Evolutionary conservation across 2,329 filamentous ascomycete genomes (phyloP).

Genomic region (Phialocephala subalpina): DNA sequence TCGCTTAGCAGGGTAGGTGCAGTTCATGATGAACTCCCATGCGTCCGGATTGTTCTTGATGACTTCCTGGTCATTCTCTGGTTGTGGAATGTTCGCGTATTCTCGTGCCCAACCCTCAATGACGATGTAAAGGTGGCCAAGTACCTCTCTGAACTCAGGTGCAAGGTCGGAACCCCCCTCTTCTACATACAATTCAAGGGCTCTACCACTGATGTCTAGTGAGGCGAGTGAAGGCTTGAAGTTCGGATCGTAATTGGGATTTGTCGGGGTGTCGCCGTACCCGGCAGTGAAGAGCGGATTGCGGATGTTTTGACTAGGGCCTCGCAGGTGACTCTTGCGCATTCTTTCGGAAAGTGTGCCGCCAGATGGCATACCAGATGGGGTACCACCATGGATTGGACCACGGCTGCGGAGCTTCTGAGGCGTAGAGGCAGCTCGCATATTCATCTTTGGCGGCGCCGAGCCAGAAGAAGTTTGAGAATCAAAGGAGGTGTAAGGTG

Average conservation of each 20-base stretch:
- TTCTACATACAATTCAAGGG: neutral
- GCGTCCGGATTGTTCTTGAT: conserved; percentile 38
- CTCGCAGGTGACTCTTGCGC: too few relatives aligned
- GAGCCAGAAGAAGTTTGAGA: neutral
- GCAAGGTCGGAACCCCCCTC: conserved; percentile 2
- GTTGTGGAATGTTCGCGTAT: conserved; percentile 36
- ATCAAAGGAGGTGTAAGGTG: neutral
- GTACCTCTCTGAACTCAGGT: conserved; percentile 24
- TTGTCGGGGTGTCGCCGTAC: neutral
- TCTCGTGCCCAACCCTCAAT: conserved; percentile 42
- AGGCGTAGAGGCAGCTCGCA: too few relatives aligned
- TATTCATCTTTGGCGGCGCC: neutral
- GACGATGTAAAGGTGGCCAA: conserved; percentile 33
- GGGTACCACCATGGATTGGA: too few relatives aligned
- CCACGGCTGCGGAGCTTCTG: too few relatives aligned
- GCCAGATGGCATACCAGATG: too few relatives aligned
- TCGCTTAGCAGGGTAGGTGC: conserved; percentile 38
- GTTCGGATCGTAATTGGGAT: neutral
- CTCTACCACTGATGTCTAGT: neutral
- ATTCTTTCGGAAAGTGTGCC: too few relatives aligned
- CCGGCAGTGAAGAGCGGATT: neutral
- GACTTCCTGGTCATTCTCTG: conserved; percentile 34
- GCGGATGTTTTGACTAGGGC: too few relatives aligned
- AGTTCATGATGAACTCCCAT: conserved; percentile 49
- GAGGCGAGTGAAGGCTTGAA: too few relatives aligned